Conservation (phyloP, 495 filamentous ascomycete genomes). For the Penicillium arizonense region DNA sequence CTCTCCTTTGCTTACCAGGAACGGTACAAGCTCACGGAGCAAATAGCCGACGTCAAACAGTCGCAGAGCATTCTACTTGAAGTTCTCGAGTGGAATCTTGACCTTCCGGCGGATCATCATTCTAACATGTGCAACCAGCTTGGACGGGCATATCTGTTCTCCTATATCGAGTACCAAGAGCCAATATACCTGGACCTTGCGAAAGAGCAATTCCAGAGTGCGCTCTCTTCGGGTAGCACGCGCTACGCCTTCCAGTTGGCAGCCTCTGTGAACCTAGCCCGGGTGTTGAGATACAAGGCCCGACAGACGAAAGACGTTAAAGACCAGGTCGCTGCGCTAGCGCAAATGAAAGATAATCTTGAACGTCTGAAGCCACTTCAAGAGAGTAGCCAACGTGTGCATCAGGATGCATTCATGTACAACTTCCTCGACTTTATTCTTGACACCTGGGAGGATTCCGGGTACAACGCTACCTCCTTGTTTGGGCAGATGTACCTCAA, state of each 20-base stretch:
- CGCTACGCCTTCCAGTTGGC: not conserved
- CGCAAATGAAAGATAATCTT: not conserved
- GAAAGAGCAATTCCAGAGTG: not conserved
- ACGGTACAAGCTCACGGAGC: not conserved
- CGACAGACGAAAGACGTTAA: not conserved
- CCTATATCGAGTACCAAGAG: not conserved
- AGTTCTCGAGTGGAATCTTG: not conserved
- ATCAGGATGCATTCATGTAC: not conserved
- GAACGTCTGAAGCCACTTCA: not conserved
- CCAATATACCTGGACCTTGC: not conserved
- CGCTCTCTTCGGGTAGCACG: not conserved
- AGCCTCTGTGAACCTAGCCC: not conserved
- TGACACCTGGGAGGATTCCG: not conserved
- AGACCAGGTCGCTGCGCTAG: not conserved
- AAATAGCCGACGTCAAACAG: not conserved
- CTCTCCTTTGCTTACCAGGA: conserved; percentile 1
- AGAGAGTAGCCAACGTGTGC: not conserved
- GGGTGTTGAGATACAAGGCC: not conserved
- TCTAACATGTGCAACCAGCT: conserved; percentile 2
- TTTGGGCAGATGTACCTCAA: not conserved
- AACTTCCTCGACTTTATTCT: not conserved
- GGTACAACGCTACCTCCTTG: not conserved
- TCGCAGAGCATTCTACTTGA: conserved; percentile 4
- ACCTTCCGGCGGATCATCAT: not conserved
- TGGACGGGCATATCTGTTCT: not conserved